Evolutionary conservation across 176 grass and related monocot genomes (phyloP), one percentile per base, ranked within the genome.

Genomic region (Neostapfia colusana): DNA sequence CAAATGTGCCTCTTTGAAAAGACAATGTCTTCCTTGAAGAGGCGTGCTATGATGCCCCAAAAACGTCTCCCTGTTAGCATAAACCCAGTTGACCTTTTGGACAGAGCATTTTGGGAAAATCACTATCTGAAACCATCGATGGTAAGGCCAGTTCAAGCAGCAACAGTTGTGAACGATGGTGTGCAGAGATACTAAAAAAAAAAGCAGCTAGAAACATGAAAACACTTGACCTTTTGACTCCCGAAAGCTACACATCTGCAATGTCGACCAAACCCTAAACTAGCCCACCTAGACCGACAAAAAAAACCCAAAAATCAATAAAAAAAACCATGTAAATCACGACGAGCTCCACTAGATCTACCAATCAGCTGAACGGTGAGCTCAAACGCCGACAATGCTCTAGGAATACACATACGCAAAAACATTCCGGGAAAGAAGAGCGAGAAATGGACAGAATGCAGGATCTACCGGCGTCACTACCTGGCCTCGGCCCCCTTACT

Each of bases 191-290:
- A 13, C 73, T 75, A 14, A 6, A 10, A 65, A 14, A 6, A 10
- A 65, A 37, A 77, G 10, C 10, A 2, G 6, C 28, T 4, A 49
- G 67, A 70, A 37, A 23, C 6, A 15, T 25, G 13, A 0, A 3
- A 25, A 13, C 21, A 43, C 7, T 41, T 8, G 10, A 20, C 17
- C 37, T 56, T 24, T 7, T 18, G 8, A 45, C 1, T 44, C 18
- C 70, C 37, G 6, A 18, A 7, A 23, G n/a, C 48, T 45, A 16
- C 46, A 39, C 45, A 63, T 72, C 18, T 31, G 8, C 21, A 14
- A 54, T 69, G n/a, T 23, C 57, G 69, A 50, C 48, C 69, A 83
- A 88, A 88, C 80, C 85, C 85, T 79, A 79, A 74, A 62, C 34
- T 83, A 51, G 3, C 74, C 68, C 8, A 7, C 26, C 14, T 34